These are phyloP conservation scores for Inga oerstediana DNA, from an alignment of 306 rosid species.

Conservation along the genomic window DNA sequence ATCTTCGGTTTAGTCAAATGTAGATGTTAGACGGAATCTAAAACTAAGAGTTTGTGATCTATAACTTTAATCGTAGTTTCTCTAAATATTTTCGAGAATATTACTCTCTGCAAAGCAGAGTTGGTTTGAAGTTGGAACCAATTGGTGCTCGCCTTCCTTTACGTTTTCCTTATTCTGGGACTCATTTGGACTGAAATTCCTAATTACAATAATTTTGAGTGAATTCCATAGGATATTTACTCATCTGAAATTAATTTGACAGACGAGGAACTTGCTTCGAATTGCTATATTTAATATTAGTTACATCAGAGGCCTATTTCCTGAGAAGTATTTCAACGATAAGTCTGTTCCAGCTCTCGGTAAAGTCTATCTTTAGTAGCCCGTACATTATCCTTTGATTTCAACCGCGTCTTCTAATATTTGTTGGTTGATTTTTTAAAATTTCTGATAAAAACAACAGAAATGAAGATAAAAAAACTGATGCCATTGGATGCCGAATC, in stretches of 20 bases:
- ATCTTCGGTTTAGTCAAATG: neutral
- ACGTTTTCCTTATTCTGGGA: constrained; percentile 5
- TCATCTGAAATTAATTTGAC: constrained; percentile 28
- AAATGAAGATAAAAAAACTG: constrained; percentile 94
- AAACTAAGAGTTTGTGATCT: constrained; percentile 3
- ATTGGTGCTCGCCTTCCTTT: neutral
- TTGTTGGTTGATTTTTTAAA: constrained; percentile 29
- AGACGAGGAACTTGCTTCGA: constrained; percentile 96
- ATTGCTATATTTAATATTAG: constrained; percentile 95
- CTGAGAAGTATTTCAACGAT: constrained; percentile 93
- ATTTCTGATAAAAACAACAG: constrained; percentile 45
- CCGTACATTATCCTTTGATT: neutral
- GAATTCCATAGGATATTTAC: constrained; percentile 15
- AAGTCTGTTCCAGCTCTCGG: constrained; percentile 95
- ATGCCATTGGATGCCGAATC: constrained; percentile 96
- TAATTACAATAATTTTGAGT: constrained; percentile 15
- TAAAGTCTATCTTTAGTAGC: constrained; percentile 34
- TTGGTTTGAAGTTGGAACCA: constrained; percentile 3
- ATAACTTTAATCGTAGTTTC: constrained; percentile 11
- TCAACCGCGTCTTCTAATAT: neutral
- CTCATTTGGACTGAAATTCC: neutral
- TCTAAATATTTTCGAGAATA: neutral
- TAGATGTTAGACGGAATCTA: constrained; percentile 6
- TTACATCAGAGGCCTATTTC: constrained; percentile 94
- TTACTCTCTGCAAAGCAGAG: neutral